phyloP scores from a whole-genome alignment of 441 rosid genomes.

The Arabidopsis hybrid region DNA sequence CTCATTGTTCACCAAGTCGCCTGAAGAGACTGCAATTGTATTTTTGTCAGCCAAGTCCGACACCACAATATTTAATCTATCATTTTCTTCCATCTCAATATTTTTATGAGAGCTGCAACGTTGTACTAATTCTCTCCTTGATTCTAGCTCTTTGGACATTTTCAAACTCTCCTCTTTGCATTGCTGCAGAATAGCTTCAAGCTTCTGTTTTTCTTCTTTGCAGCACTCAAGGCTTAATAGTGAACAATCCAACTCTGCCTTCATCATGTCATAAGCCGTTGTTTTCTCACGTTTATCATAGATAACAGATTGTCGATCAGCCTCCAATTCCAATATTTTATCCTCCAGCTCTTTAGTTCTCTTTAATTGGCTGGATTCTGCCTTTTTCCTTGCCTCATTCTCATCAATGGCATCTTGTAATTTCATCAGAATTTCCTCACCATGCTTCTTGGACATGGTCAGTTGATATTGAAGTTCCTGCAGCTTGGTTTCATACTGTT shows the following conservation, averaged over 20 bases:
- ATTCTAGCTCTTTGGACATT: conserved; percentile 62
- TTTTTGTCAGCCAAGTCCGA: conserved; percentile 40
- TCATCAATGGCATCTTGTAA: conserved; percentile 94
- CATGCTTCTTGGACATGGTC: conserved; percentile 82
- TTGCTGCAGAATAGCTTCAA: conserved; percentile 73
- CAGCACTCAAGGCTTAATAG: conserved; percentile 97
- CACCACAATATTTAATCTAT: conserved; percentile 37
- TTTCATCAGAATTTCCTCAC: conserved; percentile 93
- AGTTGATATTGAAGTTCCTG: conserved; percentile 90
- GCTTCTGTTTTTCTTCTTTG: conserved; percentile 89
- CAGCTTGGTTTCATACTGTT: conserved; percentile 84
- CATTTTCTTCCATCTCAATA: conserved; percentile 48
- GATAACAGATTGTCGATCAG: conserved; percentile 63
- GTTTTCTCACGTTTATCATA: conserved; percentile 83
- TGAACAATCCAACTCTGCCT: conserved; percentile 96
- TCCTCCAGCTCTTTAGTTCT: conserved; percentile 81
- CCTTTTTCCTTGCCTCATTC: conserved; percentile 74
- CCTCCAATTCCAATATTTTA: conserved; percentile 79
- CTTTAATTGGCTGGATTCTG: conserved; percentile 82
- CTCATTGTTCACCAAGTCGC: conserved; percentile 32
- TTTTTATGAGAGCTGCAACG: conserved; percentile 44
- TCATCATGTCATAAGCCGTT: conserved; percentile 79
- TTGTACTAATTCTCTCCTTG: conserved; percentile 59
- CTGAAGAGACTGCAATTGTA: conserved; percentile 30
- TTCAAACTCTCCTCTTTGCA: conserved; percentile 66